A percentile compares a stretch with the other conserved stretches of the same genome.
phyloP scores from a whole-genome alignment of 2,329 filamentous ascomycete genomes.

The Aspergillus sp. region DNA sequence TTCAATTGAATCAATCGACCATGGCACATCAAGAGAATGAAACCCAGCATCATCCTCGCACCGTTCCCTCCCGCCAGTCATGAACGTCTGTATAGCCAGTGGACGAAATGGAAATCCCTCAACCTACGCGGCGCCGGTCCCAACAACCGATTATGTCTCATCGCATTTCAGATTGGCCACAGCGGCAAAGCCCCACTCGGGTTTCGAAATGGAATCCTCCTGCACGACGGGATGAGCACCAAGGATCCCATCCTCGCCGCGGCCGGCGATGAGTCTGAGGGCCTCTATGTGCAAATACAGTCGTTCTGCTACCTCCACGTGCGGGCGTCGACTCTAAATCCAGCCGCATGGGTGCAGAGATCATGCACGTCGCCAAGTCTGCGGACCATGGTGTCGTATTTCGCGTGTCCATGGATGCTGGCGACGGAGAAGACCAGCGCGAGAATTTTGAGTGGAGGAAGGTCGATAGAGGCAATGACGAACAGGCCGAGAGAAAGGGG shows the following conservation, averaged over 20 bases:
- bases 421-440: no score
- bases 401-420: no score
- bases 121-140: slow-evolving; percentile 1
- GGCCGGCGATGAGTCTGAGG: neutral
- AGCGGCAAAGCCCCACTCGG: slow-evolving; percentile 2
- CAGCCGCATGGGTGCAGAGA: neutral
- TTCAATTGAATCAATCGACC: neutral
- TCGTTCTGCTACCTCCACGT: no score
- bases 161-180: slow-evolving; percentile 2
- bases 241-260: slow-evolving; percentile 3
- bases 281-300: no score
- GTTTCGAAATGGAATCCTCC: neutral
- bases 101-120: slow-evolving; percentile 4
- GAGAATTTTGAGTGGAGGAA: slow-evolving; percentile 1
- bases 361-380: neutral
- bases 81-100: slow-evolving; percentile 2
- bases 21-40: neutral
- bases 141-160: slow-evolving; percentile 1
- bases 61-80: slow-evolving; percentile 1
- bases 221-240: slow-evolving; percentile 2
- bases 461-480: neutral
- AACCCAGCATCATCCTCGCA: neutral
- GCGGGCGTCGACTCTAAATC: slow-evolving; percentile 1
- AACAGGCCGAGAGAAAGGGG: slow-evolving; percentile 1
- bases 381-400: slow-evolving; percentile 1